Evolutionary conservation across 2,329 filamentous ascomycete species (phyloP).

Genomic region (Xylaria sp.): DNA sequence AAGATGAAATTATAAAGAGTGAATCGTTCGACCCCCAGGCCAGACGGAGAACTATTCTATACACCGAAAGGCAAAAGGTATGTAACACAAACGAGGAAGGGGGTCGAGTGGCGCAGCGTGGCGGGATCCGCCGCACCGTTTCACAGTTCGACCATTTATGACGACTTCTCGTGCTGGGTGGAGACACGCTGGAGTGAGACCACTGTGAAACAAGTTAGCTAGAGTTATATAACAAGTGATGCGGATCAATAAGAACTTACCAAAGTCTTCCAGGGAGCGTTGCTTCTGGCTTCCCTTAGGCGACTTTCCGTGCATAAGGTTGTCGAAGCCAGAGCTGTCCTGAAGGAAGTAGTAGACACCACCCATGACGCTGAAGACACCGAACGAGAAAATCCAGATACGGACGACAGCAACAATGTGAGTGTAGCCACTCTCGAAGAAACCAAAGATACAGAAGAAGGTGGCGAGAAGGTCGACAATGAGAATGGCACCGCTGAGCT

Average conservation of each 20-base stretch:
- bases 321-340: constrained; percentile 83
- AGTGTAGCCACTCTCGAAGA: constrained; percentile 76
- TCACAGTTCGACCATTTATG: constrained; percentile 58
- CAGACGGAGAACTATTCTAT: constrained; percentile 43
- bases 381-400: constrained; percentile 92
- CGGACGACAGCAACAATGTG: constrained; percentile 86
- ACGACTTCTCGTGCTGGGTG: constrained; percentile 89
- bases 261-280: constrained; percentile 87
- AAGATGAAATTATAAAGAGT: constrained; percentile 47
- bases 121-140: constrained; percentile 35
- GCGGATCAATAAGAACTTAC: constrained; percentile 63
- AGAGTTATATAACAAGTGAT: constrained; percentile 7
- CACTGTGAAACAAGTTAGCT: constrained; percentile 69
- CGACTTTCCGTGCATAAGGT: constrained; percentile 91
- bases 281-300: constrained; percentile 85
- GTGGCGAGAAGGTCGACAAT: constrained; percentile 86
- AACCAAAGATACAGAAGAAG: constrained; percentile 86
- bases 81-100: constrained; percentile 45
- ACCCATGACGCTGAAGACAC: constrained; percentile 85
- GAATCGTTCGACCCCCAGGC: constrained; percentile 42
- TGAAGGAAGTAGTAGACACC: constrained; percentile 81
- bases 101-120: constrained; percentile 41
- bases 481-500: constrained; percentile 80
- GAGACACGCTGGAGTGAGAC: constrained; percentile 90
- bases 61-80: constrained; percentile 46